Evolutionary conservation across 2,329 filamentous ascomycete genomes (phyloP).

Genomic region (Gyromitra esculenta): DNA sequence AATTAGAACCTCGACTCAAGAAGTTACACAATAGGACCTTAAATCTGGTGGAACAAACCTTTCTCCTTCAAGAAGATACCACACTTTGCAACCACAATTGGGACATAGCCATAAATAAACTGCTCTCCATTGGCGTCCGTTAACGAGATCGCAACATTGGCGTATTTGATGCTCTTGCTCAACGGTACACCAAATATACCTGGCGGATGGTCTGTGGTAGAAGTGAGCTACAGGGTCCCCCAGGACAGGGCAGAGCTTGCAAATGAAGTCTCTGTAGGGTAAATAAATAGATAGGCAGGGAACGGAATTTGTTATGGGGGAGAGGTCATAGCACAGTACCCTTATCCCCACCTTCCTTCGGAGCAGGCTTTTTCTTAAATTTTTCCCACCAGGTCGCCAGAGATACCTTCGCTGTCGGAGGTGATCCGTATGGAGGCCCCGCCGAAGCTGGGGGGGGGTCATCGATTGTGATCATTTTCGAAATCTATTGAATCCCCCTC

Average conservation of each 20-base stretch:
- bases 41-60: conserved; percentile 67
- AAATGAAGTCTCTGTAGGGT: conserved; percentile 33
- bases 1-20: conserved; percentile 26
- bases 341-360: conserved; percentile 68
- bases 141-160: conserved; percentile 96
- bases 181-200: conserved; percentile 96
- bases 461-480: conserved; percentile 51
- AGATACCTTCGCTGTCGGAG: conserved; percentile 82
- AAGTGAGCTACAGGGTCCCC: conserved; percentile 46
- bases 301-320: conserved; percentile 16
- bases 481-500: conserved; percentile 23
- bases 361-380: conserved; percentile 75
- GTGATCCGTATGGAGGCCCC: conserved; percentile 67
- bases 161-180: conserved; percentile 93
- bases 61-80: conserved; percentile 98
- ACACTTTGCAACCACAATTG: conserved; percentile 97
- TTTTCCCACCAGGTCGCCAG: conserved; percentile 97
- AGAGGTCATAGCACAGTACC: conserved; percentile 55
- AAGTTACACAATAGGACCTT: neutral
- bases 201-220: conserved; percentile 42
- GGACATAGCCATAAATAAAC: conserved; percentile 98
- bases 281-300: conserved; percentile 24
- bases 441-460: conserved; percentile 42
- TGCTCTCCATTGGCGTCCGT: conserved; percentile 91
- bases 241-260: conserved; percentile 30